Conservation (phyloP, 768 basidiomycete genomes). For the Tylopilus sp. region DNA sequence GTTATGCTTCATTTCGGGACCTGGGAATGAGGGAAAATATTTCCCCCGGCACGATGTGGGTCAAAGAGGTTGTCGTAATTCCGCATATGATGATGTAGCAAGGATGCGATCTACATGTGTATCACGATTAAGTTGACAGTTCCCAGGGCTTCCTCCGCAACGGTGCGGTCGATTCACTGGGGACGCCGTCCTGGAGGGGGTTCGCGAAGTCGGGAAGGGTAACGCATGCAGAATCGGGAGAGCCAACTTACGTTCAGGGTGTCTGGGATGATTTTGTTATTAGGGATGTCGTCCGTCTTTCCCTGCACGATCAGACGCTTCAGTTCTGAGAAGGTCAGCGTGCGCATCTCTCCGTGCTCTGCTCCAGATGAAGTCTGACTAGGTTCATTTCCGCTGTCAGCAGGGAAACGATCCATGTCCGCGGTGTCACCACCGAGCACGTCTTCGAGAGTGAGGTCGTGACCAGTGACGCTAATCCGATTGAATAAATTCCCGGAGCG, state of each 20-base stretch:
- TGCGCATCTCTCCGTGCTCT: constrained; percentile 35
- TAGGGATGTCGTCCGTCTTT: constrained; percentile 69
- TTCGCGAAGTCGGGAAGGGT: background rate
- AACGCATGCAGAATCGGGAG: background rate
- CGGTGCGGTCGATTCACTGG: constrained; percentile 52
- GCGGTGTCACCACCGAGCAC: constrained; percentile 12
- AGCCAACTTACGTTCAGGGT: constrained; percentile 52
- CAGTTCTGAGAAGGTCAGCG: constrained; percentile 64
- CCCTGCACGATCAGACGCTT: constrained; percentile 70
- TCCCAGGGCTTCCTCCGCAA: constrained; percentile 73
- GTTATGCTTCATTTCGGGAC: constrained; percentile 8
- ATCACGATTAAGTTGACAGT: constrained; percentile 17
- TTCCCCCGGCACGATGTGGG: constrained; percentile 13
- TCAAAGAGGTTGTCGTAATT: constrained; percentile 15
- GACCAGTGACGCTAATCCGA: constrained; percentile 29
- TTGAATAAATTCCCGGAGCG: constrained; percentile 27
- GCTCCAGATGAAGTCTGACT: background rate
- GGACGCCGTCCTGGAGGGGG: constrained; percentile 45
- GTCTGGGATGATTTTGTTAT: constrained; percentile 72
- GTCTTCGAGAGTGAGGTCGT: constrained; percentile 29
- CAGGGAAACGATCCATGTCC: constrained; percentile 9
- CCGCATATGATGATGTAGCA: constrained; percentile 8
- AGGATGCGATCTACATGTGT: constrained; percentile 11
- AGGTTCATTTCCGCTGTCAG: constrained; percentile 22
- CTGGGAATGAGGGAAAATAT: background rate